Evolutionary conservation across 1,284 basidiomycete species (phyloP).

Genomic region (Marasmius oreades): DNA sequence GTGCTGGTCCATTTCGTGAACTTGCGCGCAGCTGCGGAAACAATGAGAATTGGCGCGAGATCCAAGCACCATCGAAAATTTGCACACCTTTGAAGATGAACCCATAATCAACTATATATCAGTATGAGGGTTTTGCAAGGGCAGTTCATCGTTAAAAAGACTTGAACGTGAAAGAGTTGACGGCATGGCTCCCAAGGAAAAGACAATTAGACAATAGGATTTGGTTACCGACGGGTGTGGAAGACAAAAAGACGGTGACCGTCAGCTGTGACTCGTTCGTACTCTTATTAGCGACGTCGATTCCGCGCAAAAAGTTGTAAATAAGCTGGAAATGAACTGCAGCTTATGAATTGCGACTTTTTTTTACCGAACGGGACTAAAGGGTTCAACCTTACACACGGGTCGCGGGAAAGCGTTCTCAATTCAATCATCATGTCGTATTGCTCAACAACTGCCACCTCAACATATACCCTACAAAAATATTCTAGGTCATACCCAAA

Average conservation of each 20-base stretch:
- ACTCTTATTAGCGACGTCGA: too few species aligned
- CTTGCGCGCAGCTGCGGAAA: neutral
- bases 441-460: constrained; percentile 54
- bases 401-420: neutral
- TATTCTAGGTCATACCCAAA: constrained; percentile 63
- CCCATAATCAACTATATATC: too few species aligned
- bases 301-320: too few species aligned
- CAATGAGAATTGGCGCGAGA: too few species aligned
- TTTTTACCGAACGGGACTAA: too few species aligned
- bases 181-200: neutral
- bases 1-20: neutral
- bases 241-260: neutral
- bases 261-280: too few species aligned
- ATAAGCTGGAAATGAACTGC: too few species aligned
- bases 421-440: constrained; percentile 34
- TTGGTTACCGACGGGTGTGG: neutral
- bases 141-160: neutral
- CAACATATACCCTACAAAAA: constrained; percentile 54
- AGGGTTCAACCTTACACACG: too few species aligned
- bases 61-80: too few species aligned
- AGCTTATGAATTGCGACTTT: too few species aligned
- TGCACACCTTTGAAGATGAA: too few species aligned
- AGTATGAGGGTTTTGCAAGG: neutral
- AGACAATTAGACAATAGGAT: neutral
- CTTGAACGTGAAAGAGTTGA: neutral